These are phyloP conservation scores for Xylaria arbuscula DNA, from an alignment of 2,329 filamentous ascomycete species.

Conservation along the genomic window DNA sequence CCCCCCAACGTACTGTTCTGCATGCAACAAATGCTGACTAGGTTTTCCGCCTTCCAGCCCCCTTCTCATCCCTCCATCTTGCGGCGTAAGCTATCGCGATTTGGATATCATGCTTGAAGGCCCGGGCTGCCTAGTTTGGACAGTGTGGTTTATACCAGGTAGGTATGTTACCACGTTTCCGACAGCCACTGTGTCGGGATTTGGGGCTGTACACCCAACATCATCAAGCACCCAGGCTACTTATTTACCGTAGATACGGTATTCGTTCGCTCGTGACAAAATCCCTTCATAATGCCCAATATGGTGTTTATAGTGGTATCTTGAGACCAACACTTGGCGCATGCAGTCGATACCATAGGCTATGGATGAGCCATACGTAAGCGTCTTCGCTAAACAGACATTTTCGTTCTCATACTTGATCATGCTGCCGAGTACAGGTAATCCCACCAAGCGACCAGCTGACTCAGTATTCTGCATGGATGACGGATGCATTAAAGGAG, in stretches of 20 bases:
- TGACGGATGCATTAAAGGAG: background rate
- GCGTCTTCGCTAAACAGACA: background rate
- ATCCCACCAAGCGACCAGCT: conserved; percentile 1
- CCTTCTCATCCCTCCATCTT: background rate
- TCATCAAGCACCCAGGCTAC: background rate
- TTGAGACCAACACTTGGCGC: background rate
- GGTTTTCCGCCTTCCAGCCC: background rate
- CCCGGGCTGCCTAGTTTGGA: background rate
- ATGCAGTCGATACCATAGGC: background rate
- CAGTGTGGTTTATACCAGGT: background rate
- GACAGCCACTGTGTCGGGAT: conserved; percentile 27
- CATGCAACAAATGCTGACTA: background rate
- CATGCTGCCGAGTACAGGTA: background rate
- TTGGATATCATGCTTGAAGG: background rate
- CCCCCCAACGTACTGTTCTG: background rate
- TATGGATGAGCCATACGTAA: background rate
- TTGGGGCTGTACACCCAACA: conserved; percentile 2
- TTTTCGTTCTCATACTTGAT: background rate
- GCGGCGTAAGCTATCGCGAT: conserved; percentile 17
- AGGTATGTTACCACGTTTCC: background rate
- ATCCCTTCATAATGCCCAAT: background rate
- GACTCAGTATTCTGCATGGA: conserved; percentile 1
- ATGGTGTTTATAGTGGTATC: background rate
- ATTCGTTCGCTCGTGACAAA: background rate
- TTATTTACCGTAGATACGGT: background rate